Evolutionary conservation across 2,329 filamentous ascomycete species (phyloP).

Genomic region (Dissoconium aciculare): DNA sequence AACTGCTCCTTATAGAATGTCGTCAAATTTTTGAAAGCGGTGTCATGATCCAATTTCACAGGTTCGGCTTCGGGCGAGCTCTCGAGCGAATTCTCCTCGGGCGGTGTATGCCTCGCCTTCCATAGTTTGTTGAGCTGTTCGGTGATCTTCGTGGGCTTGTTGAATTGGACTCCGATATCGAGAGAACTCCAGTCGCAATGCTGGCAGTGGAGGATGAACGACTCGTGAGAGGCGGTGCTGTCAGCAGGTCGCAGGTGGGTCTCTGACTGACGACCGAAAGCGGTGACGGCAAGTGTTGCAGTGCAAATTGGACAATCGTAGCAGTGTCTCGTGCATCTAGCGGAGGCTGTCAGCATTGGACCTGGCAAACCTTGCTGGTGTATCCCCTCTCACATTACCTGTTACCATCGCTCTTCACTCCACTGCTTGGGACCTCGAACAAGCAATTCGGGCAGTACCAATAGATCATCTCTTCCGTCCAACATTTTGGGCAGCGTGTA

Average conservation of each 20-base stretch:
- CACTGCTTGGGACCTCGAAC: constrained; percentile 89
- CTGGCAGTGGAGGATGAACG: constrained; percentile 65
- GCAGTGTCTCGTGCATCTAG: constrained; percentile 64
- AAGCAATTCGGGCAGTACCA: constrained; percentile 93
- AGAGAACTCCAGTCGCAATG: constrained; percentile 89
- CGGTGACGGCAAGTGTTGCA: constrained; percentile 60
- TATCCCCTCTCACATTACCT: constrained; percentile 48
- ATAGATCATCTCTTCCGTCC: constrained; percentile 82
- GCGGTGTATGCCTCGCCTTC: constrained; percentile 11
- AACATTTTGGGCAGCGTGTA: constrained; percentile 84
- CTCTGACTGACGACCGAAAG: constrained; percentile 42
- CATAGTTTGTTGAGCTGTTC: constrained; percentile 40
- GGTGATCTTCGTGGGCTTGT: constrained; percentile 70
- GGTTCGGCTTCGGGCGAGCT: constrained; percentile 14
- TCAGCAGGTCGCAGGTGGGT: constrained; percentile 12
- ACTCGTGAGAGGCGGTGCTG: constrained; percentile 10
- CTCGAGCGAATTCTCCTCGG: constrained; percentile 29
- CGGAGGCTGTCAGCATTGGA: constrained; percentile 7
- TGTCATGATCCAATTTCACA: constrained; percentile 43
- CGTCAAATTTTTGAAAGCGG: constrained; percentile 59
- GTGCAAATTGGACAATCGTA: constrained; percentile 89
- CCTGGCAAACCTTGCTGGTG: too few species aligned
- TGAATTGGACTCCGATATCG: constrained; percentile 81
- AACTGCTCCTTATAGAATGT: constrained; percentile 73
- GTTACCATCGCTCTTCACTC: constrained; percentile 83